These are phyloP conservation scores for Chenopodium album DNA, from an alignment of 148 eudicot genomes.

Conservation along the genomic window DNA sequence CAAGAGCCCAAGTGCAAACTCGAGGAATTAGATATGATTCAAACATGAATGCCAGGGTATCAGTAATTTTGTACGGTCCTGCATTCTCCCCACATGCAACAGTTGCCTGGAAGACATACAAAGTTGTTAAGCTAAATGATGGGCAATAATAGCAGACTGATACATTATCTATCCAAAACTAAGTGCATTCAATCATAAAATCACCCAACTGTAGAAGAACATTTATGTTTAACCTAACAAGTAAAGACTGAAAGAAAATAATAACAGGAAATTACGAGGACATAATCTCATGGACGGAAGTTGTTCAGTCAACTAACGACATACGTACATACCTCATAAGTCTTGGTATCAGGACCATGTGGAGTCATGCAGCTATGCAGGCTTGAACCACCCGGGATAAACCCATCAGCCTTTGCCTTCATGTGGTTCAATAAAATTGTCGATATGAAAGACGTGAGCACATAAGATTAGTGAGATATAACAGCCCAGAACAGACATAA, in stretches of 20 bases:
- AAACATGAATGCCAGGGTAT: conserved; percentile 97
- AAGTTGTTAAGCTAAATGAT: not conserved
- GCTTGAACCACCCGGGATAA: conserved; percentile 95
- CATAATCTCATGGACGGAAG: not conserved
- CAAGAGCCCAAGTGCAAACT: conserved; percentile 84
- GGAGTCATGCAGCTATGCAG: conserved; percentile 99
- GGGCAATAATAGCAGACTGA: not conserved
- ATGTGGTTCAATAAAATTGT: not conserved
- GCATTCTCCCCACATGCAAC: conserved; percentile 61
- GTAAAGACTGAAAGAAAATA: not conserved
- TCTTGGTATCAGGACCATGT: conserved; percentile 98
- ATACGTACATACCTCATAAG: conserved; percentile 63
- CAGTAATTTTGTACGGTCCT: conserved; percentile 61
- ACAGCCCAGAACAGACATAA: not conserved
- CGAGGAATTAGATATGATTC: conserved; percentile 94
- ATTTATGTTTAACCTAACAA: no score
- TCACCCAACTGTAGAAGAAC: not conserved
- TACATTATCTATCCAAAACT: not conserved
- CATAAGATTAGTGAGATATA: not conserved
- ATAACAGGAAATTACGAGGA: not conserved
- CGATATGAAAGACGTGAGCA: not conserved
- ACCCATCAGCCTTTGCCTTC: conserved; percentile 98
- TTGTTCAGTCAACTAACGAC: not conserved
- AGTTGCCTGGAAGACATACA: conserved; percentile 53
- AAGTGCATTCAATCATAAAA: not conserved